A percentile compares a stretch with the other conserved stretches of the same genome.
Evolutionary conservation across 225 moss, liverwort and hornwort species (phyloP).

Genomic region (Thuidium tamariscinum): DNA sequence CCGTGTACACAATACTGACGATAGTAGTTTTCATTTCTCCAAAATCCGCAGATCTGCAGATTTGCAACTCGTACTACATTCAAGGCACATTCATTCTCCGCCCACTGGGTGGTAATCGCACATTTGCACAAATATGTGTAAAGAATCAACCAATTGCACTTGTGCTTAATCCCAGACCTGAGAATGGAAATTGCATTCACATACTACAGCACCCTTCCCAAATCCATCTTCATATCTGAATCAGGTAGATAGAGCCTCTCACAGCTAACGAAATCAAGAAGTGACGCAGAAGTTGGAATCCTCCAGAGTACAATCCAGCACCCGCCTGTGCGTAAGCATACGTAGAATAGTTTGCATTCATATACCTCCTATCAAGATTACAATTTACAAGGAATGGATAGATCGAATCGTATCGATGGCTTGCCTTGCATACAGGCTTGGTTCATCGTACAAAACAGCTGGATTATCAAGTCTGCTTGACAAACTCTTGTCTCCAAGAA

Average conservation of each 20-base stretch:
- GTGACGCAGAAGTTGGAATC: neutral
- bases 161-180: neutral
- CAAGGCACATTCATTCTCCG: neutral
- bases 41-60: neutral
- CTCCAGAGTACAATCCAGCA: neutral
- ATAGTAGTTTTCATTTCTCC: neutral
- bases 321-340: neutral
- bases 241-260: neutral
- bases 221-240: neutral
- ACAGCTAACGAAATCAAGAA: neutral
- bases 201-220: neutral
- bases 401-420: constrained; percentile 72
- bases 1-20: neutral
- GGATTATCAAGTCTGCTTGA: constrained; percentile 73
- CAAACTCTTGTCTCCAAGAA: constrained; percentile 82
- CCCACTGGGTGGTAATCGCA: neutral
- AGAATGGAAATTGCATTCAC: neutral
- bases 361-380: neutral
- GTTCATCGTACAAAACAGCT: constrained; percentile 81
- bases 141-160: neutral
- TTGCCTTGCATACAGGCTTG: constrained; percentile 65
- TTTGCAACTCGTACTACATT: neutral
- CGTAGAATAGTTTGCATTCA: neutral
- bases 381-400: constrained; percentile 57
- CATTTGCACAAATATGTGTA: neutral